Conservation (phyloP, 2,329 filamentous ascomycete species). For the Sarocladiaceae sp. region DNA sequence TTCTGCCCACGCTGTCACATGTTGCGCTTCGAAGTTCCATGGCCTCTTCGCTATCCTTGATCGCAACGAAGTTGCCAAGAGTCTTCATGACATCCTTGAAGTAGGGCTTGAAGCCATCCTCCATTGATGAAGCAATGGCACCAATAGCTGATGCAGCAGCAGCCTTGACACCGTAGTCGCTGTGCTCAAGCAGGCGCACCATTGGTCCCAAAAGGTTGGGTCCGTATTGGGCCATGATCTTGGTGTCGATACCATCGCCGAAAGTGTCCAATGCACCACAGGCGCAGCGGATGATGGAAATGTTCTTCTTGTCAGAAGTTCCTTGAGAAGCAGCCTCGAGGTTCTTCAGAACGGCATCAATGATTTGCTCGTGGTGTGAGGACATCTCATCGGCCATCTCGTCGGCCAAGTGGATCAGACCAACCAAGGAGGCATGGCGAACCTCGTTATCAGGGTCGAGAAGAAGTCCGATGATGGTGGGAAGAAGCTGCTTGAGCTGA, state of each 20-base stretch:
- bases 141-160: constrained; percentile 86
- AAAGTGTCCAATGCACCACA: constrained; percentile 90
- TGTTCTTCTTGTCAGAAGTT: constrained; percentile 66
- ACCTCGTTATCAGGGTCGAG: constrained; percentile 81
- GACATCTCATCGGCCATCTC: constrained; percentile 89
- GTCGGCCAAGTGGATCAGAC: constrained; percentile 85
- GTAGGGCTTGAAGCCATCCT: constrained; percentile 81
- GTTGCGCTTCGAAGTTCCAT: constrained; percentile 85
- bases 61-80: constrained; percentile 76
- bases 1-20: constrained; percentile 89
- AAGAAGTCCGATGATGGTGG: constrained; percentile 76
- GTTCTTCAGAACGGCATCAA: constrained; percentile 83
- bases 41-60: constrained; percentile 88
- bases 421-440: constrained; percentile 80
- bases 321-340: constrained; percentile 74
- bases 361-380: constrained; percentile 78
- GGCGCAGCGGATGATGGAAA: constrained; percentile 83
- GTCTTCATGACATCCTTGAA: constrained; percentile 87
- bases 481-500: constrained; percentile 82
- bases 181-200: constrained; percentile 76
- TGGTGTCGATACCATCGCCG: constrained; percentile 77
- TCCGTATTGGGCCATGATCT: constrained; percentile 76
- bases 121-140: constrained; percentile 82
- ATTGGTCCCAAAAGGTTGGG: constrained; percentile 79
- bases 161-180: constrained; percentile 85